Evolutionary conservation across 2,329 filamentous ascomycete species (phyloP).

Genomic region (Elsinoe ampelina): DNA sequence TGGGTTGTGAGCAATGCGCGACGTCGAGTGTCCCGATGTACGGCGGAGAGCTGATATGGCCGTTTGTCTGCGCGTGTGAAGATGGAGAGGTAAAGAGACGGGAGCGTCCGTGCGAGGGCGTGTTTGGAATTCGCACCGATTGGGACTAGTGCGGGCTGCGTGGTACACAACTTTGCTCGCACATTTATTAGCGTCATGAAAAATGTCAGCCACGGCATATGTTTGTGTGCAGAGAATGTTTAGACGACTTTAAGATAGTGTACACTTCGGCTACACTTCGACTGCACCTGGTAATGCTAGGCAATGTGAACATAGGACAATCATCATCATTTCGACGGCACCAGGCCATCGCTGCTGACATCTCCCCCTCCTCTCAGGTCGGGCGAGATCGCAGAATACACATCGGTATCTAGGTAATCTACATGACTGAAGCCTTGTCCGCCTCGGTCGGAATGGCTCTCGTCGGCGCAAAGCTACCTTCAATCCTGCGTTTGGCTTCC

Average conservation of each 20-base stretch:
- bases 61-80: slow-evolving; percentile 1
- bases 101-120: not conserved
- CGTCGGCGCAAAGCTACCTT: slow-evolving; percentile 45
- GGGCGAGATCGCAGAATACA: slow-evolving; percentile 7
- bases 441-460: not conserved
- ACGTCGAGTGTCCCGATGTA: too few relatives aligned
- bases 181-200: not conserved
- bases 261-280: not conserved
- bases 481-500: slow-evolving; percentile 78
- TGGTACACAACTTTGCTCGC: not conserved
- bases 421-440: slow-evolving; percentile 1
- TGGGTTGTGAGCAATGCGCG: too few relatives aligned
- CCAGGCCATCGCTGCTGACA: slow-evolving; percentile 11
- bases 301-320: not conserved
- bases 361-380: not conserved
- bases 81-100: not conserved
- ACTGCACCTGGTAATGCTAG: not conserved
- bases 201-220: not conserved
- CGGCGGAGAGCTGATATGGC: not conserved
- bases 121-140: slow-evolving; percentile 11
- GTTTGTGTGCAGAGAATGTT: too few relatives aligned
- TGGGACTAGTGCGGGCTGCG: slow-evolving; percentile 10
- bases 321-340: slow-evolving; percentile 3
- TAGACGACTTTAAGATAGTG: too few relatives aligned
- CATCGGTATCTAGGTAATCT: not conserved